A percentile compares a stretch with the other conserved stretches of the same genome.
Evolutionary conservation across 1,284 basidiomycete genomes (phyloP).

Genomic region (Ganoderma multipileum): DNA sequence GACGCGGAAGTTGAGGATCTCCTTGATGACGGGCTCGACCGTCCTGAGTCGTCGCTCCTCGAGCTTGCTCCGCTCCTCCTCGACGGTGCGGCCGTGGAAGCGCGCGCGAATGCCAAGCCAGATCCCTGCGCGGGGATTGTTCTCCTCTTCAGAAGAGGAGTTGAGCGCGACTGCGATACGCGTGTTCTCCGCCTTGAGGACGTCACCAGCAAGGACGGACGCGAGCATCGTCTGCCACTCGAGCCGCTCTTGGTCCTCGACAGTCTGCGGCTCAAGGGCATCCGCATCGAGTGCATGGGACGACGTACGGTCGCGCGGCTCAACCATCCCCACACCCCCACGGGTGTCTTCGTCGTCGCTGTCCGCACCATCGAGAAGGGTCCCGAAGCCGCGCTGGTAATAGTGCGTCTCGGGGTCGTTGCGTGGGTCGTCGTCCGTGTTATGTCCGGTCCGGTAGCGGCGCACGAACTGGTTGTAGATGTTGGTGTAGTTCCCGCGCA

Average conservation of each 20-base stretch:
- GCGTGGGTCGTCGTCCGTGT: constrained; percentile 66
- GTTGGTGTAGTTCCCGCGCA: constrained; percentile 60
- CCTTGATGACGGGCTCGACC: constrained; percentile 85
- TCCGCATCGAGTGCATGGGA: constrained; percentile 66
- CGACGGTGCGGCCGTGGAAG: constrained; percentile 80
- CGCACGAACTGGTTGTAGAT: constrained; percentile 81
- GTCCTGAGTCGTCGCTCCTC: constrained; percentile 84
- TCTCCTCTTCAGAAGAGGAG: constrained; percentile 72
- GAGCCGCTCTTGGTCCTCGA: constrained; percentile 81
- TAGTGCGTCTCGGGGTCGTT: constrained; percentile 80
- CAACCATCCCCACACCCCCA: constrained; percentile 48
- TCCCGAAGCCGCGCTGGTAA: constrained; percentile 74
- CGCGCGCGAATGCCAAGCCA: constrained; percentile 94
- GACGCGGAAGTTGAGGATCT: constrained; percentile 79
- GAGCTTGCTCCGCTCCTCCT: constrained; percentile 83
- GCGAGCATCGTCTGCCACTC: constrained; percentile 97
- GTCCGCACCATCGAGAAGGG: constrained; percentile 74
- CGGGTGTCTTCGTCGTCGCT: constrained; percentile 76
- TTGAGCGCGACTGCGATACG: constrained; percentile 82
- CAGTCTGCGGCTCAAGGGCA: constrained; percentile 63
- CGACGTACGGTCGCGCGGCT: constrained; percentile 58
- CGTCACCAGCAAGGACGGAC: constrained; percentile 91
- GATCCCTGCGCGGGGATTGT: constrained; percentile 70
- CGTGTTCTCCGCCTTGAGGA: constrained; percentile 91
- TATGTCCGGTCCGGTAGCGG: constrained; percentile 68